These are phyloP conservation scores for Crassisporium funariophilum DNA, from an alignment of 768 basidiomycete species.

Conservation along the genomic window DNA sequence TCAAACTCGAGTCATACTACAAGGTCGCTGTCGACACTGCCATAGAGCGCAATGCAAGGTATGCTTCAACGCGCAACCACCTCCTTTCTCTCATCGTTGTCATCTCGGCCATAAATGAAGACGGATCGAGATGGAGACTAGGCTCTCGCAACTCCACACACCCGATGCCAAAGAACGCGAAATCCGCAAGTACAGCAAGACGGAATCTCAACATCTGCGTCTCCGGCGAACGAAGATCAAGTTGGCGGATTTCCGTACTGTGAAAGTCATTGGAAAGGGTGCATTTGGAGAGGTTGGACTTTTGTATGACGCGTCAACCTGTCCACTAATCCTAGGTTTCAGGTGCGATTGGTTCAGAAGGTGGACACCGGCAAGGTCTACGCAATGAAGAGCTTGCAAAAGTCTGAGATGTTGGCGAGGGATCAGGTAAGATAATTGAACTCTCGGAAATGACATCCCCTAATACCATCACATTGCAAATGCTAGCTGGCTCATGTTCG, in stretches of 20 bases:
- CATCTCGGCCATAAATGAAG: conserved; percentile 40
- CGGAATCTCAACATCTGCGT: conserved; percentile 89
- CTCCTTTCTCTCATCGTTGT: neutral
- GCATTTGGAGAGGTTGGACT: conserved; percentile 90
- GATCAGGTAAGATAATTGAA: conserved; percentile 77
- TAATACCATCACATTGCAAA: conserved; percentile 6
- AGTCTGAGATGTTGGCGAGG: conserved; percentile 99
- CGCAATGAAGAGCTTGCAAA: conserved; percentile 98
- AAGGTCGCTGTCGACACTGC: conserved; percentile 97
- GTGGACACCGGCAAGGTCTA: conserved; percentile 97
- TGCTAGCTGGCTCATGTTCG: conserved; percentile 92
- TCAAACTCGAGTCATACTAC: conserved; percentile 97
- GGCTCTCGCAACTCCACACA: conserved; percentile 72
- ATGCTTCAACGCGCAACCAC: conserved; percentile 5
- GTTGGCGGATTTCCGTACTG: conserved; percentile 89
- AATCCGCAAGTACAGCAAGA: conserved; percentile 81
- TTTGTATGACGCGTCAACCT: conserved; percentile 9
- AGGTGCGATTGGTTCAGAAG: conserved; percentile 97
- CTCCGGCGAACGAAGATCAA: conserved; percentile 92
- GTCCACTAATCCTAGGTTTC: conserved; percentile 8
- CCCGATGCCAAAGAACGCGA: conserved; percentile 88
- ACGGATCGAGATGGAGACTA: conserved; percentile 87
- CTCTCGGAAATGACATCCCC: neutral
- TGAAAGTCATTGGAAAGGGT: conserved; percentile 99
- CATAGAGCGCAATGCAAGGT: conserved; percentile 95